These are phyloP conservation scores for Isabelozyma gotoi DNA, from an alignment of 805 yeast genomes.

Conservation along the genomic window DNA sequence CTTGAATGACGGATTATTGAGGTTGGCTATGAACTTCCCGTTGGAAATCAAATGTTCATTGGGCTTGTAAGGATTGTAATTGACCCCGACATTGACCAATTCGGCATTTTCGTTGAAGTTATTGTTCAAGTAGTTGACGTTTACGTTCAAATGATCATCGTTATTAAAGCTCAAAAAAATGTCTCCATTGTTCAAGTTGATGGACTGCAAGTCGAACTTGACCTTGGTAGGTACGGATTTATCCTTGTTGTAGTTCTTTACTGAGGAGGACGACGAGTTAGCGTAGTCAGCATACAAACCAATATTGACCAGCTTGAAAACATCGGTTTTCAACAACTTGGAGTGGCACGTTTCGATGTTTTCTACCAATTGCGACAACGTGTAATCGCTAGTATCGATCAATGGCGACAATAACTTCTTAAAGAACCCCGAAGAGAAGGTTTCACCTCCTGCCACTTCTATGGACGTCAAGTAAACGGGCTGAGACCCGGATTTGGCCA, in stretches of 20 bases:
- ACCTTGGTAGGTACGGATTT: constrained; percentile 48
- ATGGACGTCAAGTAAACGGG: constrained; percentile 35
- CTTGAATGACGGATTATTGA: constrained; percentile 46
- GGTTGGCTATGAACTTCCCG: constrained; percentile 44
- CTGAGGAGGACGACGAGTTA: constrained; percentile 19
- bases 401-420: constrained; percentile 46
- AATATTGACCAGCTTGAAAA: constrained; percentile 41
- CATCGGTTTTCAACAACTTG: constrained; percentile 43
- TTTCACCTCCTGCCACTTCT: constrained; percentile 43
- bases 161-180: constrained; percentile 35
- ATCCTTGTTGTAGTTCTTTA: constrained; percentile 32
- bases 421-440: constrained; percentile 47
- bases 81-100: constrained; percentile 48
- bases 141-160: constrained; percentile 37
- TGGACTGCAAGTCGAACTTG: constrained; percentile 36
- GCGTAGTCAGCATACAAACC: constrained; percentile 42
- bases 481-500: constrained; percentile 28
- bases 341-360: constrained; percentile 29
- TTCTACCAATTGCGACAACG: constrained; percentile 41
- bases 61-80: constrained; percentile 54
- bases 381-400: constrained; percentile 38
- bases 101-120: constrained; percentile 50
- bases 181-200: constrained; percentile 35
- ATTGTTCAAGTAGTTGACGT: constrained; percentile 40
- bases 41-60: constrained; percentile 46